Evolutionary conservation across 2,329 filamentous ascomycete genomes (phyloP).

Genomic region (Bipolaris sorokiniana): DNA sequence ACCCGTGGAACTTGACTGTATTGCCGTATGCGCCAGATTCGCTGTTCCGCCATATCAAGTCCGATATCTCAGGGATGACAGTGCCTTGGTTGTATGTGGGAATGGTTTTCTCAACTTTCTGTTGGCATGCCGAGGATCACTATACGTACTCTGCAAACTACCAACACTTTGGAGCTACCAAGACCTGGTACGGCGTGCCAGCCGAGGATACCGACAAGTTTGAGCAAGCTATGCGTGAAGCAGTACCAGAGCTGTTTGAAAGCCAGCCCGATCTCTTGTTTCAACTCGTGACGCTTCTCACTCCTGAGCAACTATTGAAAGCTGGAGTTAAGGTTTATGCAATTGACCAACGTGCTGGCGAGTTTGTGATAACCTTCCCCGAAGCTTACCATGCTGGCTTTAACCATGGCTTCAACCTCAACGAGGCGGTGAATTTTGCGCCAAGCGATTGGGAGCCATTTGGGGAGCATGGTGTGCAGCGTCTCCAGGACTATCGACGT

Average conservation of each 20-base stretch:
- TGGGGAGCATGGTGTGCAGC: slow-evolving; percentile 82
- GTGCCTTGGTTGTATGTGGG: slow-evolving; percentile 99
- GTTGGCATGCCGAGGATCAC: slow-evolving; percentile 99
- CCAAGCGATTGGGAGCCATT: slow-evolving; percentile 94
- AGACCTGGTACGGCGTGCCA: slow-evolving; percentile 99
- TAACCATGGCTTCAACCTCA: slow-evolving; percentile 98
- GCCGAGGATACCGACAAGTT: slow-evolving; percentile 93
- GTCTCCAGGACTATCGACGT: slow-evolving; percentile 83
- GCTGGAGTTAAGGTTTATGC: slow-evolving; percentile 93
- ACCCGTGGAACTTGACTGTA: slow-evolving; percentile 95
- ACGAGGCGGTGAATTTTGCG: slow-evolving; percentile 98
- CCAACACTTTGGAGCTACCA: slow-evolving; percentile 96
- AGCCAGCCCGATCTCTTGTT: slow-evolving; percentile 96
- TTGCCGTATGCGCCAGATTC: slow-evolving; percentile 90
- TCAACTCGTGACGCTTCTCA: slow-evolving; percentile 94
- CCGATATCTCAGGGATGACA: slow-evolving; percentile 98
- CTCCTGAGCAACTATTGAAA: slow-evolving; percentile 89
- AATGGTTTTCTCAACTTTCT: slow-evolving; percentile 99
- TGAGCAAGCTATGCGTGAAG: slow-evolving; percentile 91
- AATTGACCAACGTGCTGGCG: slow-evolving; percentile 92
- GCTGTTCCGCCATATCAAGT: slow-evolving; percentile 95
- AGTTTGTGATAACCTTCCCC: slow-evolving; percentile 96
- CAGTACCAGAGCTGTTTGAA: slow-evolving; percentile 95
- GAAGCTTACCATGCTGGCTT: slow-evolving; percentile 98
- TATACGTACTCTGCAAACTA: slow-evolving; percentile 98